phyloP scores from a whole-genome alignment of 2,329 filamentous ascomycete genomes.

The Macrophomina tecta region DNA sequence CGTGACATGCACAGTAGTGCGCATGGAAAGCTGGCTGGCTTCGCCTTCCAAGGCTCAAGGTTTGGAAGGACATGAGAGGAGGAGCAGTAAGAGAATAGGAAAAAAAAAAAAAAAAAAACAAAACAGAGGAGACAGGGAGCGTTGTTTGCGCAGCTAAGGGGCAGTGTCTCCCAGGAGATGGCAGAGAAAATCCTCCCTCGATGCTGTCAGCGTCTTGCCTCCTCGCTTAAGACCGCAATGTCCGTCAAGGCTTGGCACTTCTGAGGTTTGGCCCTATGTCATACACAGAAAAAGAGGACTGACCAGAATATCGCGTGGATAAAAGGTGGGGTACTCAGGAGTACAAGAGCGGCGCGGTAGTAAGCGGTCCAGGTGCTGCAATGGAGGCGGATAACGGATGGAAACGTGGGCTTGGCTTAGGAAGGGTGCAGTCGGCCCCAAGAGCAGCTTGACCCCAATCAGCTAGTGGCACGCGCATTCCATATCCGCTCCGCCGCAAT shows the following conservation, averaged over 20 bases:
- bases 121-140: neutral
- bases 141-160: neutral
- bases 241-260: neutral
- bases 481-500: conserved; percentile 20
- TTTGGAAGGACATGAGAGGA: no score
- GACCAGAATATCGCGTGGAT: no score
- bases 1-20: no score
- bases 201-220: neutral
- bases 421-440: neutral
- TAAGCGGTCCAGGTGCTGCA: no score
- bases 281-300: neutral
- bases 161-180: neutral
- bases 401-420: neutral
- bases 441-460: conserved; percentile 17
- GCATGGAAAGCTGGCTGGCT: no score
- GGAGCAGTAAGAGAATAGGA: no score
- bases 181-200: neutral
- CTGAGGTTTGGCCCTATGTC: neutral
- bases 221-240: conserved; percentile 13
- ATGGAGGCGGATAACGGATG: neutral
- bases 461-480: conserved; percentile 15
- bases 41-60: no score
- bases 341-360: no score
- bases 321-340: no score
- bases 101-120: neutral